Evolutionary conservation across 768 basidiomycete species (phyloP).

Genomic region (Melanogaster broomeanus): DNA sequence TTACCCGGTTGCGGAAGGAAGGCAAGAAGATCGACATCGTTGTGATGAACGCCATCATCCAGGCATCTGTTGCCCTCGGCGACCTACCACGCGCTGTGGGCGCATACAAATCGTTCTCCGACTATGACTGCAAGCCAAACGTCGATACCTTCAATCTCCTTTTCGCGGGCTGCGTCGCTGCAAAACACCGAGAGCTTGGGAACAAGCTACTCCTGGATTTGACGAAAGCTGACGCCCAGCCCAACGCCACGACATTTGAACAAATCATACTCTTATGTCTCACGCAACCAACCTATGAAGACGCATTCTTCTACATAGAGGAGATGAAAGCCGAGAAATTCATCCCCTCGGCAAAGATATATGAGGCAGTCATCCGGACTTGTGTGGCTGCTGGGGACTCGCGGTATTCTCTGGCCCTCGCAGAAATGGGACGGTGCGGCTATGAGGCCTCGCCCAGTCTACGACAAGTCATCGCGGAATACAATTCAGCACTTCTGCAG

Average conservation of each 20-base stretch:
- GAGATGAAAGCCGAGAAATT: conserved; percentile 74
- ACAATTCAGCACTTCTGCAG: conserved; percentile 4
- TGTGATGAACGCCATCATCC: conserved; percentile 67
- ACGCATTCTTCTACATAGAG: conserved; percentile 87
- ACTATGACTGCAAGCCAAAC: conserved; percentile 57
- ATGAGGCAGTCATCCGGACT: conserved; percentile 59
- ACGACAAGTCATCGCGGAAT: conserved; percentile 31
- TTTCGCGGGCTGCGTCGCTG: conserved; percentile 61
- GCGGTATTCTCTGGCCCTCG: conserved; percentile 62
- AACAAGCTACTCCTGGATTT: conserved; percentile 69
- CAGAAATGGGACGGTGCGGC: conserved; percentile 71
- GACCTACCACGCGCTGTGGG: conserved; percentile 80
- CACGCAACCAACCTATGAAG: conserved; percentile 73
- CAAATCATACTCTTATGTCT: conserved; percentile 70
- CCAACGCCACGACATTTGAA: conserved; percentile 64
- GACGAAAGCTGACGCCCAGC: conserved; percentile 53
- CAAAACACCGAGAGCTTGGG: conserved; percentile 65
- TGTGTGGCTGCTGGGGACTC: conserved; percentile 59
- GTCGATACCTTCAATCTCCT: conserved; percentile 70
- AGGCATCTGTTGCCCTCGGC: conserved; percentile 56
- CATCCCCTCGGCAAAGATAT: conserved; percentile 54
- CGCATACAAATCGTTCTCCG: conserved; percentile 64
- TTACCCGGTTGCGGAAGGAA: conserved; percentile 60
- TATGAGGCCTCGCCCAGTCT: conserved; percentile 40
- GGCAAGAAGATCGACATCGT: conserved; percentile 54